Evolutionary conservation across 2,329 filamentous ascomycete genomes (phyloP), one percentile per base, ranked within the genome.

Genomic region (Aspergillus viridinutans): DNA sequence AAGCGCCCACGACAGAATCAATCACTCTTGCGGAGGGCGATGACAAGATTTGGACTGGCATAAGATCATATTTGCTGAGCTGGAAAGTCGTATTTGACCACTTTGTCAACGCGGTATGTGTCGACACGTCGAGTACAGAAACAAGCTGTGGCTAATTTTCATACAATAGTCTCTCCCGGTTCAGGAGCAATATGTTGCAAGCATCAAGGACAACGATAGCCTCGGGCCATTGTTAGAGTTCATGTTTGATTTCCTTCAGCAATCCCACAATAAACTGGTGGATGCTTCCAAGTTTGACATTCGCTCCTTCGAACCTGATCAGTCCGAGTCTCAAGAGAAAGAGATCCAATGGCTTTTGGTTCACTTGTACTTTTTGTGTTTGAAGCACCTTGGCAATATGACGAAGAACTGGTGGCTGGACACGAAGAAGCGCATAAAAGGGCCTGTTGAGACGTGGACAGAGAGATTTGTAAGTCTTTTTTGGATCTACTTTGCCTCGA

Each of bases 51-150:
- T 91, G 91, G 10, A 77, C 85, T 0, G 69, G 83, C 0, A 79
- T 96, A 50, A 85, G 91, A 53, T 85, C 87, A 9, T 99, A 97
- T 67, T 80, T 99, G 2, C 79, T 96, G 28, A 89, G 90, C 10
- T 99, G 94, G 94, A 85, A 90, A 61, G 80, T 97, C 1, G 82
- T 97, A 0, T 97, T 96, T 69, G 91, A 96, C 64, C 88, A 93
- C 48, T 95, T 93, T 69, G 79, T 81, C 20, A 85, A 86, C 21
- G 86, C 92, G 12, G 80, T 82, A 77, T 60, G 70, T 62, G 52
- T 51, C 50, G 6, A 28, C 4, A 7, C 14, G 4, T 38, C 10
- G 20, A 17, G 20, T 6, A 12, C 5, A 38, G 12, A 50, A 10
- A 23, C 49, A 49, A n/a, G 8, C 43, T 23, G 21, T 49, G 55